Conservation (phyloP, 805 yeast species). For the Candida boidinii region DNA sequence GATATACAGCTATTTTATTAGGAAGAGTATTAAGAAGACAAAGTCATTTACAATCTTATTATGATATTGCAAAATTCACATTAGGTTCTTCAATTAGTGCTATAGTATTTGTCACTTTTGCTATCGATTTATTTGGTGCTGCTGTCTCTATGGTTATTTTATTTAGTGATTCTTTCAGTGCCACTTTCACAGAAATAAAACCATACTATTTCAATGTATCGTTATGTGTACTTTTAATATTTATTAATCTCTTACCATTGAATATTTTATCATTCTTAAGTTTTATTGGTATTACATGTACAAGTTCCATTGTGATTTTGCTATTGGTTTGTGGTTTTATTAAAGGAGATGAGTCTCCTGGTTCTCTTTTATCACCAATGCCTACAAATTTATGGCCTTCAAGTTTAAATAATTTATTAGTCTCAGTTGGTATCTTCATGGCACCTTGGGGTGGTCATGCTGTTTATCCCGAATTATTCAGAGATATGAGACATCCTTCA, state of each 20-base stretch:
- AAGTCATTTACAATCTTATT: slow-evolving; percentile 40
- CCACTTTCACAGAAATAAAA: slow-evolving; percentile 34
- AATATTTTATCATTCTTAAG: slow-evolving; percentile 62
- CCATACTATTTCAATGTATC: slow-evolving; percentile 31
- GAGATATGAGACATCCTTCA: slow-evolving; percentile 63
- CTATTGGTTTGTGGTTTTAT: slow-evolving; percentile 57
- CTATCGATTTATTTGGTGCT: slow-evolving; percentile 54
- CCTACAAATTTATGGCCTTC: slow-evolving; percentile 62
- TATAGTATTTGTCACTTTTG: slow-evolving; percentile 39
- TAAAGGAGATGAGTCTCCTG: slow-evolving; percentile 58
- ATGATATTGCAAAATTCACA: slow-evolving; percentile 45
- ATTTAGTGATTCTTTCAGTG: slow-evolving; percentile 51
- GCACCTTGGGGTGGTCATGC: slow-evolving; percentile 88
- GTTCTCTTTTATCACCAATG: slow-evolving; percentile 60
- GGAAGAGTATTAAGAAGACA: slow-evolving; percentile 37
- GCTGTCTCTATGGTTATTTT: slow-evolving; percentile 47
- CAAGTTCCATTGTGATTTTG: slow-evolving; percentile 52
- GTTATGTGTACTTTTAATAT: slow-evolving; percentile 30
- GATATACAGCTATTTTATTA: slow-evolving; percentile 44
- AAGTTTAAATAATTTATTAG: slow-evolving; percentile 38
- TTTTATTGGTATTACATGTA: slow-evolving; percentile 62
- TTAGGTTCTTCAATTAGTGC: slow-evolving; percentile 38
- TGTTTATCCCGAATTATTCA: slow-evolving; percentile 63
- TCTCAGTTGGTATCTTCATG: slow-evolving; percentile 59
- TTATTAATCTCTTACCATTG: slow-evolving; percentile 60